Evolutionary conservation across 2,329 filamentous ascomycete genomes (phyloP).

Genomic region (Cladophialophora chaetospira): DNA sequence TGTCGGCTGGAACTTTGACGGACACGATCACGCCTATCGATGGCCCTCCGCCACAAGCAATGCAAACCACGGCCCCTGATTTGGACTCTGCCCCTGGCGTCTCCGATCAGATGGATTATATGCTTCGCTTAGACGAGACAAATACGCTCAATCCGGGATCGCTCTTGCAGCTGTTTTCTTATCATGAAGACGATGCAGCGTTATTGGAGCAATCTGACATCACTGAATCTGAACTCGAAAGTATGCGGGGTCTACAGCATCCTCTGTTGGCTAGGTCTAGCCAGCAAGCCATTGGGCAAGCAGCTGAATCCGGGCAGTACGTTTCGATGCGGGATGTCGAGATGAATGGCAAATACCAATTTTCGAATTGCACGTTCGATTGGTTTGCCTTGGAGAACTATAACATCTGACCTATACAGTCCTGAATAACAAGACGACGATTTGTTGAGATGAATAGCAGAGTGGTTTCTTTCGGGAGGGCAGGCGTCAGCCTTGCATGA

Average conservation of each 20-base stretch:
- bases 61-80: background rate
- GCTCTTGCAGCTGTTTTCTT: slow-evolving; percentile 6
- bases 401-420: background rate
- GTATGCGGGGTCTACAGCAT: background rate
- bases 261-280: background rate
- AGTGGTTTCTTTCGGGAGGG: too few relatives aligned
- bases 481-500: too few relatives aligned
- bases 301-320: background rate
- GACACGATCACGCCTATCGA: background rate
- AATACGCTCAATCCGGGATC: background rate
- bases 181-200: background rate
- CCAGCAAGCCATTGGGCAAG: background rate
- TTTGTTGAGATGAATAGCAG: too few relatives aligned
- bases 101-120: background rate
- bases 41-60: background rate
- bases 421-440: too few relatives aligned
- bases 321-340: slow-evolving; percentile 9
- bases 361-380: slow-evolving; percentile 12
- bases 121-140: slow-evolving; percentile 4
- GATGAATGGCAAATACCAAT: slow-evolving; percentile 7
- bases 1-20: background rate
- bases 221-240: background rate
- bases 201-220: background rate
- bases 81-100: background rate
- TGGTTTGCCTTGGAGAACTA: slow-evolving; percentile 12